phyloP scores from a whole-genome alignment of 2,329 filamentous ascomycete genomes.

The Graphiopsis chlorocephala region DNA sequence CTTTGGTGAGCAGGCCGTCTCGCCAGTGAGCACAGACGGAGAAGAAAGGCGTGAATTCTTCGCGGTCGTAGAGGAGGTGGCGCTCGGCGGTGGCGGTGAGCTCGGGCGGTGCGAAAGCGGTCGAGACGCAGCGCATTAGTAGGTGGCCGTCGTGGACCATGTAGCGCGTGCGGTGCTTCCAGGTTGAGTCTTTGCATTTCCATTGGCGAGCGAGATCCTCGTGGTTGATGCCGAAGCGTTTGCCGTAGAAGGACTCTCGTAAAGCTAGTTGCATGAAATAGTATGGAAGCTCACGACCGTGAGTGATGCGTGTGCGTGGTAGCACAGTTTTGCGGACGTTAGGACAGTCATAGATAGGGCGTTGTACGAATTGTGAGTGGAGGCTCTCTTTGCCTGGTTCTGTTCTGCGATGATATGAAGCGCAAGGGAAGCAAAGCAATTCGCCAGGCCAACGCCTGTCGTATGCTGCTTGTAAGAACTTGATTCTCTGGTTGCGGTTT shows the following conservation, averaged over 20 bases:
- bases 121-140: conserved; percentile 57
- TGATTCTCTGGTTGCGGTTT: conserved; percentile 46
- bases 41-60: conserved; percentile 62
- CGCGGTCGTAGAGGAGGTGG: conserved; percentile 57
- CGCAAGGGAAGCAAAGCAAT: conserved; percentile 59
- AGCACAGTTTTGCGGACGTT: conserved; percentile 50
- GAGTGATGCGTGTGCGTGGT: conserved; percentile 53
- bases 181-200: conserved; percentile 50
- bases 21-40: conserved; percentile 62
- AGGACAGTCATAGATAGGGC: conserved; percentile 58
- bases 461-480: conserved; percentile 48
- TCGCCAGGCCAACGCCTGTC: conserved; percentile 54
- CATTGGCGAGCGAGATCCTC: conserved; percentile 53
- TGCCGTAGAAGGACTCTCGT: conserved; percentile 48
- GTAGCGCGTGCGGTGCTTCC: conserved; percentile 57
- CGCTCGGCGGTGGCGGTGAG: conserved; percentile 48
- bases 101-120: conserved; percentile 51
- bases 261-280: conserved; percentile 58
- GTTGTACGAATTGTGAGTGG: conserved; percentile 52
- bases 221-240: conserved; percentile 47
- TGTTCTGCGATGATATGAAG: conserved; percentile 53
- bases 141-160: conserved; percentile 52
- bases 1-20: conserved; percentile 58
- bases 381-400: conserved; percentile 54
- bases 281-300: conserved; percentile 56